Conservation (phyloP, 2,329 filamentous ascomycete species). For the Ophioceras dolichostomum region DNA sequence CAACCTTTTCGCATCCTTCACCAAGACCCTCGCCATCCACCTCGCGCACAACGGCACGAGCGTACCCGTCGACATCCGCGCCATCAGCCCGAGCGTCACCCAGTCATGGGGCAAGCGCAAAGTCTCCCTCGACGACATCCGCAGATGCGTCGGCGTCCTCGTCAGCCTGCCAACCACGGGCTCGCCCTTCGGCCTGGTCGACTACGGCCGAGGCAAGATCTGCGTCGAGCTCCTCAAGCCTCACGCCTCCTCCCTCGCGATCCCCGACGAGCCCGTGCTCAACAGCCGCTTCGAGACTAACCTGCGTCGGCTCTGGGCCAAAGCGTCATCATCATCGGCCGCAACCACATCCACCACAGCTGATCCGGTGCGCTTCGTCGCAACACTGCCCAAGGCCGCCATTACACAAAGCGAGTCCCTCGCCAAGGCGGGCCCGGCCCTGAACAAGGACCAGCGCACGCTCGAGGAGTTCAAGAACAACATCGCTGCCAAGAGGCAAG, state of each 20-base stretch:
- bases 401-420: constrained; percentile 39
- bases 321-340: too few relatives aligned
- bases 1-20: constrained; percentile 51
- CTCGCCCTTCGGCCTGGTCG: constrained; percentile 27
- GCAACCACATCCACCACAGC: constrained; percentile 3
- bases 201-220: constrained; percentile 29
- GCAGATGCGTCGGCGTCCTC: constrained; percentile 54
- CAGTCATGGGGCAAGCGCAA: constrained; percentile 61
- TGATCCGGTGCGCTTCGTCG: constrained; percentile 35
- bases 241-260: constrained; percentile 17
- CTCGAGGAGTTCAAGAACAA: constrained; percentile 57
- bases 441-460: constrained; percentile 55
- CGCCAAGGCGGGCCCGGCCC: constrained; percentile 39
- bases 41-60: constrained; percentile 54
- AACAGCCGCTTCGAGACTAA: constrained; percentile 33
- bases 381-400: constrained; percentile 40
- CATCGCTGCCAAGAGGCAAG: constrained; percentile 38
- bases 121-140: constrained; percentile 53
- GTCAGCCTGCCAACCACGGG: constrained; percentile 9
- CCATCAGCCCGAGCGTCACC: constrained; percentile 48
- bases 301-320: constrained; percentile 31
- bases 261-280: constrained; percentile 29
- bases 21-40: constrained; percentile 57
- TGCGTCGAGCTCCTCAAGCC: constrained; percentile 46
- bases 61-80: constrained; percentile 50